Evolutionary conservation across 805 yeast species (phyloP), one percentile per base, ranked within the genome.

Genomic region (Candida ovalis): DNA sequence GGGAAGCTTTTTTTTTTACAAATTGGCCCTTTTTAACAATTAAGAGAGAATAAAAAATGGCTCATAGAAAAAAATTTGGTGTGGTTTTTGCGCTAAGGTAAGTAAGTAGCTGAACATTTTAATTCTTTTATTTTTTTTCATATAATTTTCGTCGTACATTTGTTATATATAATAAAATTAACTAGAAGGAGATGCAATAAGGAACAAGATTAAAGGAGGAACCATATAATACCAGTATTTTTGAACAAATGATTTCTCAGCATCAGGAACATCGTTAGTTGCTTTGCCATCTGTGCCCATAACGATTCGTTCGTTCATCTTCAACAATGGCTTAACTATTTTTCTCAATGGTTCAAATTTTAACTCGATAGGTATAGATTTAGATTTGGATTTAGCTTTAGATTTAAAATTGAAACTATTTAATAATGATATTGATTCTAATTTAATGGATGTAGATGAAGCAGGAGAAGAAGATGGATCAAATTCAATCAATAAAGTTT

Each of bases 221-320:
- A 78, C 78, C 23, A 82, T 67, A 61, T 77, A 80, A 73, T 78
- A 70, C 86, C 86, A 82, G 63, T 82, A 76, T 60, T 76, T 75
- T 59, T 81, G 85, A 17, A 81, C 65, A 63, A 80, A 81, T 4
- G 82, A 74, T 45, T 68, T 63, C 28, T 67, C 66, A 13, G 30
- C 45, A 2, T 47, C 56, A 3, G 43, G 19, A 9, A 12, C 22
- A 17, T 39, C 45, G 4, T 48, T 33, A 25, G 53, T 41, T 3
- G 47, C 49, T 10, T 43, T 42, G 5, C 54, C 57, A 28, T 48
- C 56, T 21, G 39, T 37, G 7, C 48, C 54, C 33, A 41, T 33
- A 1, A 40, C 40, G 17, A 47, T 42, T 25, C 50, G 44, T 21
- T 52, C 49, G 9, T 41, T 43, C 3, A 28, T 33, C 36, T 42